Base-by-base conservation (phyloP, 495 filamentous ascomycete species). In the Evansstolkia leycettana region DNA sequence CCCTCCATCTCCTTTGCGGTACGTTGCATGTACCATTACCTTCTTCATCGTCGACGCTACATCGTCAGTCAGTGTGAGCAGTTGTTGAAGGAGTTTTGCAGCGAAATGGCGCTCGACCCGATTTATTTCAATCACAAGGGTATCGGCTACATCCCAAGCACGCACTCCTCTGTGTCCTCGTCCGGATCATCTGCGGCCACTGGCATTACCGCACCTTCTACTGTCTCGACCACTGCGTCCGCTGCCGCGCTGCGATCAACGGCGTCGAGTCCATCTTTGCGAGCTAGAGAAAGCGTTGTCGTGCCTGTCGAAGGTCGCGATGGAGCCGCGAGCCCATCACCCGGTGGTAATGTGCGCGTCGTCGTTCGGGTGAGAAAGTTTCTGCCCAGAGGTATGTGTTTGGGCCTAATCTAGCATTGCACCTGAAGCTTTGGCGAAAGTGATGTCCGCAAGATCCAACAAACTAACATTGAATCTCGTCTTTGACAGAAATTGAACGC, bases 301-400 rank as follows among this genome's bases (percentile, higher is more conserved):
- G 48, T 69, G n/a, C 40, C 59, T 13, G 37, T 52, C 17, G 40
- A 41, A 20, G 47, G 45, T 10, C 43, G 47, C 23, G 52, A 60
- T 50, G 51, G 48, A 33, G 38, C 51, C 28, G 39, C 53, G 3
- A 64, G 58, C 33, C 58, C 58, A 8, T 44, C 58, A 12, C 53
- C 61, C 1, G 84, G 78, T 24, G 87, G 84, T 10, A 95, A 96
- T 66, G 89, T 98, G 34, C 76, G 82, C 53, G 90, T 98, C 13
- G 90, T 95, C 10, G 90, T 98, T 46, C 67, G 90, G 43, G 87
- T 94, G 36, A 70, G 90, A 43, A 87, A 77, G 14, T 96, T 94
- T 58, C 59, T 98, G 27, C 80, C 76, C 11, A 62, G 90, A 80
- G 89, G 89, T 94, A 69, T 34, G 68, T 51, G 43, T 27, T 16